Evolutionary conservation across 768 basidiomycete species (phyloP), one percentile per base, ranked within the genome.

Genomic region (Rhizopogon sp.): DNA sequence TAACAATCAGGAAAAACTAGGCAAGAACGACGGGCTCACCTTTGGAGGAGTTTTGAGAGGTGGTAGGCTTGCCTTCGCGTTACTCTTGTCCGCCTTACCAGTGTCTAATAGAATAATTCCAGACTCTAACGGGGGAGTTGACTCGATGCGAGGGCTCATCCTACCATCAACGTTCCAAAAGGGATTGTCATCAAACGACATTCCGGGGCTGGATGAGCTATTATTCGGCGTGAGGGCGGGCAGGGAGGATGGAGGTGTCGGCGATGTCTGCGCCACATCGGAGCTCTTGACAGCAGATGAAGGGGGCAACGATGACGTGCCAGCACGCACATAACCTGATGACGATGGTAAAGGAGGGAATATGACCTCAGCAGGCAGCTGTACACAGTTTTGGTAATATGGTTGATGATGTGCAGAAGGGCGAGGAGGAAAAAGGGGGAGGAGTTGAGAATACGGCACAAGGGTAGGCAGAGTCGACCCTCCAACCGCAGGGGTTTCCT

Each of bases 271-370:
- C 14, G 65, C 56, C 39, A 60, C 53, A 1, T 64, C 57, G 1
- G 58, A 58, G 33, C 58, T 61, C 54, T 66, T 71, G 28, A 47
- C 35, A 6, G 59, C 63, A 5, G 68, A 62, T 7, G 61, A 63
- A 39, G 65, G 61, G 8, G 62, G 64, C 3, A 66, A 60, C 53
- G 64, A 60, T 10, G 62, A 55, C 11, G 33, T 10, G 5, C 42
- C 55, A 4, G 68, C 53, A 1, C 67, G 71, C 51, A 70, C 76
- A 52, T 72, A 74, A 31, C 71, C 72, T 16, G 76, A 75, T 3
- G 75, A 72, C 5, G 82, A 71, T 14, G 88, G 88, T 3, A 90
- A 69, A 1, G 87, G 85, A 49, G 88, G 88, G 67, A 90, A 90
- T 35, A 90, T 81, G 31, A 88, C 75, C 33, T 87, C 88, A 7